phyloP scores from a whole-genome alignment of 495 filamentous ascomycete genomes.

The Jackrogersella multiformis region DNA sequence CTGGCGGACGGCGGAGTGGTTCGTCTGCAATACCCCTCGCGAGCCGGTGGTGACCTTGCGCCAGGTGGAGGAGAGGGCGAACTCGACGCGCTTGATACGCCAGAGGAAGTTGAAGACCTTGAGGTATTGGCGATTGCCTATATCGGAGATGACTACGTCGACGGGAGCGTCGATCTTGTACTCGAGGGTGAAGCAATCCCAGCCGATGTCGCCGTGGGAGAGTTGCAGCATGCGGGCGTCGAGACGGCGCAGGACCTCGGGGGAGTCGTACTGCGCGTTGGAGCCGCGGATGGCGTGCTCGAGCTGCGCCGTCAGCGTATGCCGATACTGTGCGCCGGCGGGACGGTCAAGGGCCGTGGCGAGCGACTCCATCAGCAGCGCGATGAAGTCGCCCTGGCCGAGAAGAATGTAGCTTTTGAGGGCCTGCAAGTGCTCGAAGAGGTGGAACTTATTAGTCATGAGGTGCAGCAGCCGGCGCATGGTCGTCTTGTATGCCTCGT shows the following conservation, averaged over 20 bases:
- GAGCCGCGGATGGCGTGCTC: constrained; percentile 97
- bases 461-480: constrained; percentile 95
- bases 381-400: constrained; percentile 97
- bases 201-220: constrained; percentile 95
- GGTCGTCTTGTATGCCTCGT: constrained; percentile 95
- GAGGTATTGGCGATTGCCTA: constrained; percentile 93
- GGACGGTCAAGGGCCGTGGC: constrained; percentile 92
- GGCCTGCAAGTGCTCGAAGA: constrained; percentile 91
- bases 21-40: constrained; percentile 84
- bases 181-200: constrained; percentile 99
- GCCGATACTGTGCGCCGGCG: constrained; percentile 92
- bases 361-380: constrained; percentile 94
- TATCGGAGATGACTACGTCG: constrained; percentile 95
- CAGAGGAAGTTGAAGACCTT: constrained; percentile 99
- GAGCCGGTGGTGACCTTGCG: constrained; percentile 96
- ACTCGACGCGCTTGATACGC: constrained; percentile 98
- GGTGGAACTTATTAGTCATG: constrained; percentile 91
- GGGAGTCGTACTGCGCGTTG: constrained; percentile 93
- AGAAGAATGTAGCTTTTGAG: constrained; percentile 95
- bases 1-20: constrained; percentile 75
- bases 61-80: constrained; percentile 90
- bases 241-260: constrained; percentile 90
- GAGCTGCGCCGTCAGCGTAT: constrained; percentile 94
- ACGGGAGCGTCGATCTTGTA: constrained; percentile 98
- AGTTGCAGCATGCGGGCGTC: constrained; percentile 97